A percentile compares a stretch with the other conserved stretches of the same genome.
Conservation (phyloP, 2,329 filamentous ascomycete genomes). For the Botryotinia narcissicola region DNA sequence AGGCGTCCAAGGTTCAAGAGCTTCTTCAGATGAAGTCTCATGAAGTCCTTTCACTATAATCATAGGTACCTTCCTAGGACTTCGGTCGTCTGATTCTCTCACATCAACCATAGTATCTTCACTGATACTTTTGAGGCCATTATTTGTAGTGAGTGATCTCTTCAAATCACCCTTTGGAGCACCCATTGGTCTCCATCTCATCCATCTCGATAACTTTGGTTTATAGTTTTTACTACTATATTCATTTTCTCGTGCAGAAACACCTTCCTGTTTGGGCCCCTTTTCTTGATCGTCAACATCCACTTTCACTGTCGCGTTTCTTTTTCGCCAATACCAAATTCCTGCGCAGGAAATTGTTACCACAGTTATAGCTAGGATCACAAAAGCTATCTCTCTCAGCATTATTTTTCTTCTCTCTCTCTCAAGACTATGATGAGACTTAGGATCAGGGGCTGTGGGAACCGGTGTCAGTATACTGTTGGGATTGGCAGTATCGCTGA, state of each 20-base stretch:
- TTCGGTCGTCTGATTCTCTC: not conserved
- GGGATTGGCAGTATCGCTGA: conserved; percentile 6
- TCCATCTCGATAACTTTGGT: not conserved
- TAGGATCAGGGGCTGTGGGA: not conserved
- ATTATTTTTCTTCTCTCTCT: not conserved
- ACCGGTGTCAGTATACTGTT: conserved; percentile 14
- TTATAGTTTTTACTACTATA: not conserved
- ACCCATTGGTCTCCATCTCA: not conserved
- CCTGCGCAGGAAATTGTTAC: not conserved
- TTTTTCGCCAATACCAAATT: conserved; percentile 9
- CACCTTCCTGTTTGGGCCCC: not conserved
- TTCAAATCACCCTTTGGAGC: not conserved
- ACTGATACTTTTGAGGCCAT: not conserved
- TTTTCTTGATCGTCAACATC: conserved; percentile 4
- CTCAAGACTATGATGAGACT: not conserved
- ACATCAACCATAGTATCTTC: not conserved
- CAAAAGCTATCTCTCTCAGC: not conserved
- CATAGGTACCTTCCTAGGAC: not conserved
- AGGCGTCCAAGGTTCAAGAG: not conserved
- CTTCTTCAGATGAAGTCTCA: not conserved
- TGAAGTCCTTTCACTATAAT: not conserved
- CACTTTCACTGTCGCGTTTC: not conserved
- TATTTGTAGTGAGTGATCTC: not conserved
- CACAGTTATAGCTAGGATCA: not conserved
- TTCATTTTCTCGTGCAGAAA: not conserved